phyloP scores from a whole-genome alignment of 2,329 filamentous ascomycete genomes.

The Nemania serpens region DNA sequence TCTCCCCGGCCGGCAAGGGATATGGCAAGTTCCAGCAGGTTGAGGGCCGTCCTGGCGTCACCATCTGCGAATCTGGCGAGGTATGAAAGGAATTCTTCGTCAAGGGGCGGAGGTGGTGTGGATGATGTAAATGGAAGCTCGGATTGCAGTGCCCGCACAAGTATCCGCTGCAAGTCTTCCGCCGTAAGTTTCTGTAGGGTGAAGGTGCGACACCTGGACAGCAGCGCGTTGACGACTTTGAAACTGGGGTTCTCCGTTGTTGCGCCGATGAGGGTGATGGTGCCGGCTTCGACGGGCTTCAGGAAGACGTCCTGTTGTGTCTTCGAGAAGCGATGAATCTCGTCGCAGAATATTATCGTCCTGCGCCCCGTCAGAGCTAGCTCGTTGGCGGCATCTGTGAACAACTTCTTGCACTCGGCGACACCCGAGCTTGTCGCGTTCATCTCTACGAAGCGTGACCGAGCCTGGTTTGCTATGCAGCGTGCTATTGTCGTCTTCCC shows the following conservation, averaged over 20 bases:
- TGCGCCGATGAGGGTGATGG: constrained; percentile 89
- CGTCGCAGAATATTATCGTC: constrained; percentile 97
- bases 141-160: constrained; percentile 72
- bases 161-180: constrained; percentile 72
- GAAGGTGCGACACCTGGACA: constrained; percentile 90
- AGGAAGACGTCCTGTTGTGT: constrained; percentile 94
- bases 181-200: constrained; percentile 77
- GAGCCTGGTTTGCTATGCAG: constrained; percentile 82
- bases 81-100: constrained; percentile 78
- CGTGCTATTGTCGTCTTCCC: constrained; percentile 92
- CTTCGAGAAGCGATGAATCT: constrained; percentile 92
- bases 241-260: constrained; percentile 98
- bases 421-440: constrained; percentile 91
- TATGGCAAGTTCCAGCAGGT: constrained; percentile 87
- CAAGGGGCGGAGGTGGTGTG: constrained; percentile 63
- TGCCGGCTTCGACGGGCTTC: constrained; percentile 87
- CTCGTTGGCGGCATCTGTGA: constrained; percentile 82
- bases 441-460: constrained; percentile 89
- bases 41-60: constrained; percentile 89
- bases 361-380: constrained; percentile 79
- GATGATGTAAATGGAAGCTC: constrained; percentile 52
- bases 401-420: constrained; percentile 89
- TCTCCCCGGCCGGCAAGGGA: constrained; percentile 68
- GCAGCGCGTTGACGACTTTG: constrained; percentile 83
- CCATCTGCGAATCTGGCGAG: constrained; percentile 87